Conservation (phyloP, 2,329 filamentous ascomycete genomes). For the Monosporascus cannonballus region DNA sequence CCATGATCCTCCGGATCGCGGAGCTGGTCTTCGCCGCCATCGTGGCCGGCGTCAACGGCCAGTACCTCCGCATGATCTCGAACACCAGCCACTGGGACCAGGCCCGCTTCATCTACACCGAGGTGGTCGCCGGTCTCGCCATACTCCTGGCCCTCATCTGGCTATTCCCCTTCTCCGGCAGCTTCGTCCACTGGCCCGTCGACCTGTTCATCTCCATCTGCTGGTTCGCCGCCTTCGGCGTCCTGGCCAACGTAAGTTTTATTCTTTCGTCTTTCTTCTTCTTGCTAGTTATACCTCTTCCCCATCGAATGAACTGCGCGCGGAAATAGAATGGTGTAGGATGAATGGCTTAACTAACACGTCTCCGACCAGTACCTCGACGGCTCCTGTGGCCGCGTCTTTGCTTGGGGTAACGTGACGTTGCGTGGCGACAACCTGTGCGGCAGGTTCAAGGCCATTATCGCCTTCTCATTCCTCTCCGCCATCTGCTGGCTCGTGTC, state of each 20-base stretch:
- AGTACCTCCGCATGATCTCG: slow-evolving; percentile 51
- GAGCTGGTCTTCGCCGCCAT: slow-evolving; percentile 68
- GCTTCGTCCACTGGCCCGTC: slow-evolving; percentile 64
- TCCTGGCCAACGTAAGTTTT: slow-evolving; percentile 53
- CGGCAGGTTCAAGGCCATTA: slow-evolving; percentile 62
- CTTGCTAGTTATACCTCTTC: neutral
- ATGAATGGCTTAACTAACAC: neutral
- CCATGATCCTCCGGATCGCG: slow-evolving; percentile 51
- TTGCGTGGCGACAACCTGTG: slow-evolving; percentile 47
- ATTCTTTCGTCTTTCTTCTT: neutral
- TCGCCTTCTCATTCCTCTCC: slow-evolving; percentile 67
- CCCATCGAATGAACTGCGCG: too few species aligned
- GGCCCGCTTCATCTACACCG: slow-evolving; percentile 68
- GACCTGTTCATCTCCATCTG: slow-evolving; percentile 63
- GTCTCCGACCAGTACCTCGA: slow-evolving; percentile 31
- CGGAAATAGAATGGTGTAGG: neutral
- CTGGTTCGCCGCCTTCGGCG: slow-evolving; percentile 66
- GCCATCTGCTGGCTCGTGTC: slow-evolving; percentile 66
- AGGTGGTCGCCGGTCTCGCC: slow-evolving; percentile 62
- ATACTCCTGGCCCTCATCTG: slow-evolving; percentile 66
- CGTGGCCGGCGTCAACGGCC: slow-evolving; percentile 62
- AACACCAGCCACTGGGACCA: slow-evolving; percentile 45
- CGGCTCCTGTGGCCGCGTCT: slow-evolving; percentile 48
- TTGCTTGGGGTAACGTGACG: slow-evolving; percentile 52
- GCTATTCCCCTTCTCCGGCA: slow-evolving; percentile 63